Percentiles rank a stretch among this genome's conserved stretches.
phyloP scores from a whole-genome alignment of 129 eudicot species.

The Glebionis coronaria region DNA sequence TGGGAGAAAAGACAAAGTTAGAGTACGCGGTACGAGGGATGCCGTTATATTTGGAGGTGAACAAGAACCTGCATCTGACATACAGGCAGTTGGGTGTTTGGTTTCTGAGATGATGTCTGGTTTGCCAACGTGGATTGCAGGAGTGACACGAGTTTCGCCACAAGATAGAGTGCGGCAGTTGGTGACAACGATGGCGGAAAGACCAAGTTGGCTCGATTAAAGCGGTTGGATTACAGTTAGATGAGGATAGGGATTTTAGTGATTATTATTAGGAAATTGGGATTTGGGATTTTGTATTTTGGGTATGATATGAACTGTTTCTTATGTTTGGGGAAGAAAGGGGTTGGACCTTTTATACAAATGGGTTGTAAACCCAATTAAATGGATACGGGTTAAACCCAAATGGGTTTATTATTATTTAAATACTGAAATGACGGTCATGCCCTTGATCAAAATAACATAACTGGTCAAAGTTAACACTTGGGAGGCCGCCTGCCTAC shows the following conservation, averaged over 20 bases:
- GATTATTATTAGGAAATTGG: neutral
- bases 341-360: too few relatives aligned
- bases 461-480: too few relatives aligned
- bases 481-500: too few relatives aligned
- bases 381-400: too few relatives aligned
- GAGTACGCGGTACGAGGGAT: constrained; percentile 54
- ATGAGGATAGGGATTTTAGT: constrained; percentile 11
- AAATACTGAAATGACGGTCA: too few relatives aligned
- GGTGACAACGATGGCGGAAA: constrained; percentile 1
- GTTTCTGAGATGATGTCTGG: too few relatives aligned
- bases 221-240: constrained; percentile 55
- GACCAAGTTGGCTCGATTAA: constrained; percentile 47
- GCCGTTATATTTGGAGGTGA: constrained; percentile 66
- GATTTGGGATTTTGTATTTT: neutral
- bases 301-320: neutral
- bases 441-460: too few relatives aligned
- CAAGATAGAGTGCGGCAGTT: constrained; percentile 36
- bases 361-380: too few relatives aligned
- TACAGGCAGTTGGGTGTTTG: too few relatives aligned
- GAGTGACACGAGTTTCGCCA: constrained; percentile 17
- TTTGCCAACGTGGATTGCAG: too few relatives aligned
- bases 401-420: too few relatives aligned
- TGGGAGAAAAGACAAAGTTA: neutral
- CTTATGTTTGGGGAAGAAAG: too few relatives aligned
- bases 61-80: constrained; percentile 55